These are phyloP conservation scores for Stentor roeselii DNA, from an alignment of 73 alveolate genomes.

Conservation along the genomic window DNA sequence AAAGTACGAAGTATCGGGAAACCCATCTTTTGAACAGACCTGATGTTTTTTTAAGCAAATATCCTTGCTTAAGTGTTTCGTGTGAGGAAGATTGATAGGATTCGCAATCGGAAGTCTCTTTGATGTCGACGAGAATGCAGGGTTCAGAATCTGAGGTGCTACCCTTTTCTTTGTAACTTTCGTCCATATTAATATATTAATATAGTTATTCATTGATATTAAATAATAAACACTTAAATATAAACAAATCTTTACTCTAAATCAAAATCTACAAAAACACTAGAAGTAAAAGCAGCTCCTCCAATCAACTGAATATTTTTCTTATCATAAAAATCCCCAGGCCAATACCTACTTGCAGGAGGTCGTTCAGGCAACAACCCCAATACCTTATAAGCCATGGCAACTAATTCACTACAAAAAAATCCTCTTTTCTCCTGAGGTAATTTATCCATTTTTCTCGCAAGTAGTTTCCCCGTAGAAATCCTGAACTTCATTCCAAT, in stretches of 20 bases:
- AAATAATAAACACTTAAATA: no score
- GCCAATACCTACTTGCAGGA: slow-evolving; percentile 59
- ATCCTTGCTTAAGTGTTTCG: not conserved
- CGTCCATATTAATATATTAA: no score
- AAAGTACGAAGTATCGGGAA: not conserved
- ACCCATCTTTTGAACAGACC: not conserved
- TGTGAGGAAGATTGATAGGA: not conserved
- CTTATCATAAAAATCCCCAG: slow-evolving; percentile 48
- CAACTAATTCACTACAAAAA: slow-evolving; percentile 85
- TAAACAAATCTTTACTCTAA: not conserved
- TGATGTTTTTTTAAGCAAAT: not conserved
- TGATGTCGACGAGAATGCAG: no score
- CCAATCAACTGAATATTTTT: not conserved
- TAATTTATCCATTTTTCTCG: slow-evolving; percentile 28
- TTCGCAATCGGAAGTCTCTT: no score
- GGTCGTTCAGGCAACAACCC: slow-evolving; percentile 57
- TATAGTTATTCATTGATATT: no score
- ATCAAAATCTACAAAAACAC: slow-evolving; percentile 4
- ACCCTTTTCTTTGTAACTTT: no score
- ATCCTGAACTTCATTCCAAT: slow-evolving; percentile 53
- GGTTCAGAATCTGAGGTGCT: no score
- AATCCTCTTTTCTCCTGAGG: slow-evolving; percentile 33
- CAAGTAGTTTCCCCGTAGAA: slow-evolving; percentile 43
- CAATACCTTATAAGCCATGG: slow-evolving; percentile 72
- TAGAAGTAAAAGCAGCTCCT: not conserved